phyloP scores from a whole-genome alignment of 2,329 filamentous ascomycete genomes.

The Xylaria sp. region DNA sequence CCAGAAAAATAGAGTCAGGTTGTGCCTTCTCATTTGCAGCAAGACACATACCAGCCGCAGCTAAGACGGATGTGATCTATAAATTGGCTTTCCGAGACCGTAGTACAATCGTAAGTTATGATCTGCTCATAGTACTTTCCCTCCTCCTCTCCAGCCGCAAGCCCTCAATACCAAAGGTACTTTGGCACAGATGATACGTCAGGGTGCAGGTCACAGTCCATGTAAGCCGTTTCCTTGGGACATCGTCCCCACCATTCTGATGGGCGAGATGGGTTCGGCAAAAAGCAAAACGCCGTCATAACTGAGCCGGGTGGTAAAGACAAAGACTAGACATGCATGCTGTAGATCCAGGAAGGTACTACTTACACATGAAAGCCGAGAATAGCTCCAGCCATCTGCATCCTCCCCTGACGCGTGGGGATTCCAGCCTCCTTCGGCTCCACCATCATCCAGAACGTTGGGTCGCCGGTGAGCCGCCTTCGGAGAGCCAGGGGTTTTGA shows the following conservation, averaged over 20 bases:
- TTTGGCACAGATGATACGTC: conserved; percentile 5
- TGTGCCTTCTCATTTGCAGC: background rate
- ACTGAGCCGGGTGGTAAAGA: background rate
- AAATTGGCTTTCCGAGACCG: background rate
- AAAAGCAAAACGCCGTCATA: background rate
- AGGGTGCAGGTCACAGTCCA: background rate
- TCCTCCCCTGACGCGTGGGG: conserved; percentile 10
- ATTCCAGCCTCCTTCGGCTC: conserved; percentile 11
- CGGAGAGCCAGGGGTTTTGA: conserved; percentile 10
- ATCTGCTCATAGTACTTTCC: background rate
- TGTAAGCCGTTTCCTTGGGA: background rate
- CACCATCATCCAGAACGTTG: conserved; percentile 30
- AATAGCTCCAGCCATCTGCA: conserved; percentile 8
- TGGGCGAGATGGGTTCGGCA: background rate
- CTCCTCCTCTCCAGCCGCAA: background rate
- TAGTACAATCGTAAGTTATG: background rate
- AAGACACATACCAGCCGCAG: background rate
- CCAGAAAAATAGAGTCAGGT: background rate
- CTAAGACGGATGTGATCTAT: background rate
- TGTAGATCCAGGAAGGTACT: conserved; percentile 10
- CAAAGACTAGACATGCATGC: conserved; percentile 10
- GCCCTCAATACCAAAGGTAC: background rate
- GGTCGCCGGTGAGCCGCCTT: conserved; percentile 25
- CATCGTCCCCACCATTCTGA: background rate
- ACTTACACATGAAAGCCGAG: conserved; percentile 5